Percentiles rank a stretch among this genome's conserved stretches.
Conservation (phyloP, 352 stramenopile genomes). For the Globisporangium spiculum region DNA sequence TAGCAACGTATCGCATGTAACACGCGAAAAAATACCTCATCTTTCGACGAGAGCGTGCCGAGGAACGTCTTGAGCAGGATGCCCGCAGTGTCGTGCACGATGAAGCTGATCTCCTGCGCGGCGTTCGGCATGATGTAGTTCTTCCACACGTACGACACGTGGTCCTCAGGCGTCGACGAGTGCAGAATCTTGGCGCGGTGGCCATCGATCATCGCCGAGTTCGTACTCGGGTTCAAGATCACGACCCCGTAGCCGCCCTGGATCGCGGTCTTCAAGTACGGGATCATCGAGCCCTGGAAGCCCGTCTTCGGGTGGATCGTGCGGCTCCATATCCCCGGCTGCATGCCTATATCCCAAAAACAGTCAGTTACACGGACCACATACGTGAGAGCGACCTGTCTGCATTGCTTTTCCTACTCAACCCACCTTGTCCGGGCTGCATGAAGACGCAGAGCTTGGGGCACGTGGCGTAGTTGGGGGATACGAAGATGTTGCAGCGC, state of each 20-base stretch:
- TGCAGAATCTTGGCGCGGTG: constrained; percentile 82
- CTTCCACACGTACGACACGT: constrained; percentile 84
- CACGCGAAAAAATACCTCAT: constrained; percentile 28
- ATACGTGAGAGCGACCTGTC: neutral
- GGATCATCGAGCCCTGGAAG: constrained; percentile 86
- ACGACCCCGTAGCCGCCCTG: constrained; percentile 82
- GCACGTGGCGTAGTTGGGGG: constrained; percentile 75
- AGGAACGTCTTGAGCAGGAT: constrained; percentile 74
- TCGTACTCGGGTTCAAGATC: constrained; percentile 82
- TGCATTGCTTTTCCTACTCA: neutral
- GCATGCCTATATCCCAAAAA: constrained; percentile 34
- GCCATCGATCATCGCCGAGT: constrained; percentile 74
- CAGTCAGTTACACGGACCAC: neutral
- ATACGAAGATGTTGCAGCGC: constrained; percentile 86
- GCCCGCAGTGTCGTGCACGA: constrained; percentile 70
- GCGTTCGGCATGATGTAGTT: constrained; percentile 83
- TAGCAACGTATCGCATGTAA: neutral
- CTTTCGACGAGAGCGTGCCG: constrained; percentile 46
- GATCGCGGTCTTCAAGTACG: constrained; percentile 84
- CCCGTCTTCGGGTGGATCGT: constrained; percentile 76
- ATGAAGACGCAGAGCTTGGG: constrained; percentile 82
- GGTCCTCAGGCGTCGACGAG: constrained; percentile 69
- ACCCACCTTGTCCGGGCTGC: constrained; percentile 56
- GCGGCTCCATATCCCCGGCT: constrained; percentile 71
- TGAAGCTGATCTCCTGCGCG: constrained; percentile 83